Percentiles rank a stretch among this genome's conserved stretches.
These are phyloP conservation scores for Saturnispora halmiae DNA, from an alignment of 805 yeast genomes.

Conservation along the genomic window DNA sequence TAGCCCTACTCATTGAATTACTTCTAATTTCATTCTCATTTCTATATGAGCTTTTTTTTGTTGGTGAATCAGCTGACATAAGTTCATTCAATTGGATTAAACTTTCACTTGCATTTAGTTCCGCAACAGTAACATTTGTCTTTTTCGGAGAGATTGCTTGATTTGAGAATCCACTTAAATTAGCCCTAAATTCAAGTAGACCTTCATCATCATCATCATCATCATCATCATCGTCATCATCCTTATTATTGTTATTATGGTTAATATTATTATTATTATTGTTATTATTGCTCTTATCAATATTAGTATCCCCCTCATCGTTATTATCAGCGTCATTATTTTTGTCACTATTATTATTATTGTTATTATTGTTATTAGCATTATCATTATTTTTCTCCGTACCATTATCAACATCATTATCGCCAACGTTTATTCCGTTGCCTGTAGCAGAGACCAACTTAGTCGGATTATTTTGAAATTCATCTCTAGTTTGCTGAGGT, in stretches of 20 bases:
- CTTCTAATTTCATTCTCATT: neutral
- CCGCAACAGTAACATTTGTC: neutral
- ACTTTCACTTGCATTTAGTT: slow-evolving; percentile 3
- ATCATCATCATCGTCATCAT: neutral
- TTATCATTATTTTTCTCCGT: neutral
- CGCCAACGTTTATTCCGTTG: no score
- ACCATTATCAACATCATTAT: neutral
- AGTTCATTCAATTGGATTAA: slow-evolving; percentile 34
- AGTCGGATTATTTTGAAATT: no score
- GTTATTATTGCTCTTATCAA: no score
- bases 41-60: slow-evolving; percentile 13
- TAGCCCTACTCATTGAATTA: neutral
- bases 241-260: no score
- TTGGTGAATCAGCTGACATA: slow-evolving; percentile 29
- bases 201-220: slow-evolving; percentile 4
- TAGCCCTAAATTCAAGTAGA: slow-evolving; percentile 14
- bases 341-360: no score
- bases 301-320: no score
- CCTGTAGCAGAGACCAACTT: no score
- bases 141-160: no score
- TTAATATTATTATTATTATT: no score
- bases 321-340: no score
- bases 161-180: no score
- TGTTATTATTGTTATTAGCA: neutral
- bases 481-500: no score